Percentiles rank a stretch among this genome's conserved stretches.
Conservation (phyloP, 352 stramenopile genomes). For the Phytophthora melonis region DNA sequence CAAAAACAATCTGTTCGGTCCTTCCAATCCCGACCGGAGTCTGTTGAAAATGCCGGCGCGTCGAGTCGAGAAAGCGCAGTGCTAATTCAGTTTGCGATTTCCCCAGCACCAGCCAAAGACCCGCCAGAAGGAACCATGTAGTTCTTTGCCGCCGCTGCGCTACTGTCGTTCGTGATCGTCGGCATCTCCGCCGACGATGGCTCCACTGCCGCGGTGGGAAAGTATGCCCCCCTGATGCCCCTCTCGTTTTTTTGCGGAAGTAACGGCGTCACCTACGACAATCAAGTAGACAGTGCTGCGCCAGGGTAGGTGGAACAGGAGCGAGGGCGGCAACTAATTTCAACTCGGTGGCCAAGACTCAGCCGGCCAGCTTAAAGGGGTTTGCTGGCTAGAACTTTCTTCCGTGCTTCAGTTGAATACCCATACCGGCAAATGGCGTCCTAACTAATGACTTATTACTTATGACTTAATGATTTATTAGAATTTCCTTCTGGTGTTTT, state of each 20-base stretch:
- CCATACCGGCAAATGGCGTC: no score
- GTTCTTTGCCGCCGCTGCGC: neutral
- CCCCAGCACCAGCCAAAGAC: neutral
- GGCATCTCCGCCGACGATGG: neutral
- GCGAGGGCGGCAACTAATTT: neutral
- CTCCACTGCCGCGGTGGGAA: neutral
- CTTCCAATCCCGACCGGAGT: neutral
- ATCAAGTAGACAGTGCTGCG: neutral
- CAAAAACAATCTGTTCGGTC: neutral
- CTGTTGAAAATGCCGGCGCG: neutral
- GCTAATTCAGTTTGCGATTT: neutral
- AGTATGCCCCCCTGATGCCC: neutral
- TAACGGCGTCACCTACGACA: neutral
- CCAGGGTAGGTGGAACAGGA: neutral
- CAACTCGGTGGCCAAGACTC: neutral
- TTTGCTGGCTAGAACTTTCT: neutral
- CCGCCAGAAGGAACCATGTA: neutral
- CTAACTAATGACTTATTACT: no score
- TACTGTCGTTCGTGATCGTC: neutral
- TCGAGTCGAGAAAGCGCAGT: neutral
- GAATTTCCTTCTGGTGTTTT: no score
- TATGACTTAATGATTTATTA: no score
- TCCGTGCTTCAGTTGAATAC: neutral
- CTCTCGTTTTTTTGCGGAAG: neutral
- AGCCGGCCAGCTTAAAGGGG: neutral